Evolutionary conservation across 129 eudicot species (phyloP), one percentile per base, ranked within the genome.

Genomic region (Lactuca saligna): DNA sequence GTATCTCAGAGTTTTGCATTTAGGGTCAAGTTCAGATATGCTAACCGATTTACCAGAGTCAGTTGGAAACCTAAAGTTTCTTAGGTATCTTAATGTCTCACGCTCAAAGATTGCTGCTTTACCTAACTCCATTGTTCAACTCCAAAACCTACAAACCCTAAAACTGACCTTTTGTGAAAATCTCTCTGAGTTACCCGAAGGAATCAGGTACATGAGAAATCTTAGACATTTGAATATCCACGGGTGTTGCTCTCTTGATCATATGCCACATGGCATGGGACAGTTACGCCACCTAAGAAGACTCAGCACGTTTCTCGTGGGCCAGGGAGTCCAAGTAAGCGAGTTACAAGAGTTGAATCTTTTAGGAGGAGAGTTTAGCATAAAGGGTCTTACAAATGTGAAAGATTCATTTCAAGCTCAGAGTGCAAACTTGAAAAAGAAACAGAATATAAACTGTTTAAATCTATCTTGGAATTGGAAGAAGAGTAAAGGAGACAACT

Each of bases 201-300:
- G 81, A 34, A 76, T 51, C 6, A 61, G 75, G 46, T 76, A 61
- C 81, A 31, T 76, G 75, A 76, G 81, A 54, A 76, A 69, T 76
- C 71, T 76, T 61, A 56, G 81, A 20, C 51, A 76, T 54, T 61
- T 76, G 53, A 76, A 76, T 32, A 76, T 69, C 61, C 75, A 76
- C 3, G 75, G 81, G 50, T 76, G 81, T 76, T 76, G 70, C 12
- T 69, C 81, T 61, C 81, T 76, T 61, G 75, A 76, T 42, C 81
- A 62, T 46, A 76, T 76, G 75, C 81, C 81, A 37, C 65, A 16
- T 69, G 81, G 81, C 4, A 76, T 76, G 81, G 80, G 81, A 32
- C 81, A 76, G 75, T 76, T 76, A 62, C 75, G 81, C 50, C 81
- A 76, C 65, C 70, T 76, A 42, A 57, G 75, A 64, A 69, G 81